These are phyloP conservation scores for Ramularia collo-cygni DNA, from an alignment of 2,329 filamentous ascomycete genomes.

Conservation along the genomic window DNA sequence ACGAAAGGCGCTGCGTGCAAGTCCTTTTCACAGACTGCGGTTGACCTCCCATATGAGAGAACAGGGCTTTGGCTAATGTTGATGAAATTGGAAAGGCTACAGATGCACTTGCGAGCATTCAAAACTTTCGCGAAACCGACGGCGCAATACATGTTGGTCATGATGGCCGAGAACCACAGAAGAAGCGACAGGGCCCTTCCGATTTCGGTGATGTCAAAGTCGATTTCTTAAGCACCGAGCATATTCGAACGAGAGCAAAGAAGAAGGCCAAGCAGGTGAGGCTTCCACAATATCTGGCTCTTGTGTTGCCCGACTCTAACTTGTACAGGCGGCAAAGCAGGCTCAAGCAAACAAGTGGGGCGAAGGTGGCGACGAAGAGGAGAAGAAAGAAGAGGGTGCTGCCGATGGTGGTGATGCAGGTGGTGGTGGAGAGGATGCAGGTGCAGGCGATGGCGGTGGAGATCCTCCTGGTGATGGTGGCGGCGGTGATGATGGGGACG, in stretches of 20 bases:
- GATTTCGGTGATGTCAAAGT: slow-evolving; percentile 35
- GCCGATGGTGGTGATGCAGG: slow-evolving; percentile 28
- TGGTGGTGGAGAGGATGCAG: slow-evolving; percentile 25
- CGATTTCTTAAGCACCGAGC: slow-evolving; percentile 52
- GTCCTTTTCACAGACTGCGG: no score
- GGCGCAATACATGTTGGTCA: neutral
- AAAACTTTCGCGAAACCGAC: slow-evolving; percentile 7
- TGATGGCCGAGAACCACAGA: neutral
- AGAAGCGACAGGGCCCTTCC: neutral
- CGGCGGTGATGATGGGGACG: slow-evolving; percentile 31
- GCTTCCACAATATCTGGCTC: no score
- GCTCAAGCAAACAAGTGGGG: slow-evolving; percentile 36
- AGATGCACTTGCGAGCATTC: slow-evolving; percentile 12
- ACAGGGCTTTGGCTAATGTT: neutral
- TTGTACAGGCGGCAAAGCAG: slow-evolving; percentile 25
- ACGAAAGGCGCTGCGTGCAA: no score
- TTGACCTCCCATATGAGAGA: slow-evolving; percentile 33
- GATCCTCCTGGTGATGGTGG: slow-evolving; percentile 25
- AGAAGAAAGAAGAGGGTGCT: slow-evolving; percentile 32
- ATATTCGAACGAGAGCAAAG: slow-evolving; percentile 43
- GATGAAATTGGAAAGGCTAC: slow-evolving; percentile 3
- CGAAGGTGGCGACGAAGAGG: slow-evolving; percentile 42
- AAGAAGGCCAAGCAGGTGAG: slow-evolving; percentile 43
- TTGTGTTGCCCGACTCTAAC: no score
- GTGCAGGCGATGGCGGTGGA: slow-evolving; percentile 25